Evolutionary conservation across 192 early-diverging fungal genomes (phyloP).

Genomic region (Linnemannia elongata): DNA sequence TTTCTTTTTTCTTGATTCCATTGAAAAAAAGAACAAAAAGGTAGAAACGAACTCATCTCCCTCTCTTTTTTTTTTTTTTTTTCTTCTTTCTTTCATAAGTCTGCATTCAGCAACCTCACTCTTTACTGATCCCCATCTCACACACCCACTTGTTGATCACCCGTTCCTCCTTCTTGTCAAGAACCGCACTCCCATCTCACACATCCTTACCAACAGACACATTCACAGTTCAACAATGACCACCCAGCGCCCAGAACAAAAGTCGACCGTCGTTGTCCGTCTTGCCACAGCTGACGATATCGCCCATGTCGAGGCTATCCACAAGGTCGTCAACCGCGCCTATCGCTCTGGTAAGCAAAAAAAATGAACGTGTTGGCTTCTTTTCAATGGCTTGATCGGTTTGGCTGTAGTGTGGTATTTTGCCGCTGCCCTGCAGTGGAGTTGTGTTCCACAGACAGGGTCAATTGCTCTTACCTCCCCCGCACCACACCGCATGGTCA

Average conservation of each 20-base stretch:
- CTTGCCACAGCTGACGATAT: conserved; percentile 35
- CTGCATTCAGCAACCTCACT: not conserved
- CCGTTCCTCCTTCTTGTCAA: not conserved
- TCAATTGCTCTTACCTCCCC: not conserved
- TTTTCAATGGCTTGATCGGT: not conserved
- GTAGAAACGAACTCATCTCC: not conserved
- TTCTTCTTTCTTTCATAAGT: not conserved
- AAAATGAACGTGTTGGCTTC: not conserved
- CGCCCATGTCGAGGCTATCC: conserved; percentile 17
- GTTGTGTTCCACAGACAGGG: not conserved
- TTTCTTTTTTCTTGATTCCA: not conserved
- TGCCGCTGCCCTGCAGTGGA: too few species aligned
- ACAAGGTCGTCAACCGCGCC: conserved; percentile 59
- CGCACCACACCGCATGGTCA: not conserved
- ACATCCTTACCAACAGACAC: not conserved
- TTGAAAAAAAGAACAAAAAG: not conserved
- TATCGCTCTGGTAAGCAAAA: conserved; percentile 58
- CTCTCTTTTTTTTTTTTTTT: not conserved
- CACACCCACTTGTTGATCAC: not conserved
- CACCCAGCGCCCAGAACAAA: conserved; percentile 30
- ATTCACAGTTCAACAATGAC: conserved; percentile 6
- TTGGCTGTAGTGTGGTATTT: not conserved
- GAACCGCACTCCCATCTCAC: not conserved
- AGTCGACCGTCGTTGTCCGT: conserved; percentile 46
- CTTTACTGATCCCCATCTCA: not conserved